phyloP scores from a whole-genome alignment of 257 asterid genomes.

The Nicotiana tabacum region DNA sequence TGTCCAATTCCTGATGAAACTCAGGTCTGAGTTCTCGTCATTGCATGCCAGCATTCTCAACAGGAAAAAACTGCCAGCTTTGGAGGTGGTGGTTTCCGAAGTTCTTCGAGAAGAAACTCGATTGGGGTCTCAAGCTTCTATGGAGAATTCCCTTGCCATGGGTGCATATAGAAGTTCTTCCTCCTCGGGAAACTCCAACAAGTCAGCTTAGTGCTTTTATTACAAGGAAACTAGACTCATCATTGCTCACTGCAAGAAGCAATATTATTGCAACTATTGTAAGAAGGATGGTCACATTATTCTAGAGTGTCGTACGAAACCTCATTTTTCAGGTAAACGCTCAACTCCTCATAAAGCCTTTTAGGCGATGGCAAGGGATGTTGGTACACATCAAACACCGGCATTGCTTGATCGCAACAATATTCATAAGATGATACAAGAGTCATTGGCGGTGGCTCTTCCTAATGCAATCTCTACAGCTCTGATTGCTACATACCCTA shows the following conservation, averaged over 20 bases:
- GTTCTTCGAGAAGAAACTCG: neutral
- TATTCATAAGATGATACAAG: neutral
- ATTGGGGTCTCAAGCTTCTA: too few species aligned
- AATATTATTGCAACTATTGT: neutral
- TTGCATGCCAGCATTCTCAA: neutral
- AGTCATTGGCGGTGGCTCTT: neutral
- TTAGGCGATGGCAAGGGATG: neutral
- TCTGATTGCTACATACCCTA: too few species aligned
- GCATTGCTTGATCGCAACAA: neutral
- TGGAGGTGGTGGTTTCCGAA: neutral
- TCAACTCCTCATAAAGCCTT: neutral
- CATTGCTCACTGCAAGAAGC: neutral
- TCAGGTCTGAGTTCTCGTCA: neutral
- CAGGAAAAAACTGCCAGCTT: neutral
- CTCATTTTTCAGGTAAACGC: neutral
- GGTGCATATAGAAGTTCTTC: neutral
- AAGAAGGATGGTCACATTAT: neutral
- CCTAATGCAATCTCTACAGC: too few species aligned
- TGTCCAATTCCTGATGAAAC: neutral
- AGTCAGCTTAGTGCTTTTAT: neutral
- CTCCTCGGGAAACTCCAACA: neutral
- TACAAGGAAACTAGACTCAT: neutral
- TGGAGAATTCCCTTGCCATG: neutral
- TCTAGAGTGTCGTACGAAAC: too few species aligned
- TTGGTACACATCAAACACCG: neutral